These are phyloP conservation scores for Coemansia reversa DNA, from an alignment of 192 early-diverging fungal species.

Conservation along the genomic window DNA sequence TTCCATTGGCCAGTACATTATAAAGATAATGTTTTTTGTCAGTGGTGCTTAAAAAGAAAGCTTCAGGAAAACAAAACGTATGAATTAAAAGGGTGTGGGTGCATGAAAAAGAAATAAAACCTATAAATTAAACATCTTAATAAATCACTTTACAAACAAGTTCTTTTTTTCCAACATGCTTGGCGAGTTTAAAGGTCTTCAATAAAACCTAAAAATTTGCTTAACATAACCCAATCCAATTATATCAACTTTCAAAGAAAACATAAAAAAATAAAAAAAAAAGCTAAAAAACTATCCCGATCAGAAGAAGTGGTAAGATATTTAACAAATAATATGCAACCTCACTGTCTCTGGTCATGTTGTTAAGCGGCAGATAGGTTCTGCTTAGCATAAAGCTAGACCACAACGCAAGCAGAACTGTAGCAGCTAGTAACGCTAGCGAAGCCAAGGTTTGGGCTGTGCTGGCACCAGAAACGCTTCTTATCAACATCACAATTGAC, in stretches of 20 bases:
- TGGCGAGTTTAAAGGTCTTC: background rate
- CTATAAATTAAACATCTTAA: background rate
- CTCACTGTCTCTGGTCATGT: conserved; percentile 8
- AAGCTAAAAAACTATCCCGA: conserved; percentile 7
- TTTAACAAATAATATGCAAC: conserved; percentile 11
- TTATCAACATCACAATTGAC: background rate
- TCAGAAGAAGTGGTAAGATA: conserved; percentile 9
- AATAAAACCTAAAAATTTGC: background rate
- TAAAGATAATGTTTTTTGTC: background rate
- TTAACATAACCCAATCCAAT: background rate
- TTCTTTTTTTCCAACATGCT: background rate
- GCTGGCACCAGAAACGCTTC: background rate
- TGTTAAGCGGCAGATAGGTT: conserved; percentile 12
- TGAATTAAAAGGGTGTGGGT: background rate
- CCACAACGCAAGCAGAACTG: conserved; percentile 5
- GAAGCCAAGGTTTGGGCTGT: background rate
- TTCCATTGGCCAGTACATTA: background rate
- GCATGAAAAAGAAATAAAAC: background rate
- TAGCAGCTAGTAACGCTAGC: background rate
- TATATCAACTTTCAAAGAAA: background rate
- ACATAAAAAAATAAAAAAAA: background rate
- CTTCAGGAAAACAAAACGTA: background rate
- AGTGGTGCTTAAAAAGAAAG: background rate
- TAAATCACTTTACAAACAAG: background rate
- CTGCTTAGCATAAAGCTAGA: conserved; percentile 13